Evolutionary conservation across 1,284 basidiomycete species (phyloP), one percentile per base, ranked within the genome.

Genomic region (Apiotrichum montevideense): DNA sequence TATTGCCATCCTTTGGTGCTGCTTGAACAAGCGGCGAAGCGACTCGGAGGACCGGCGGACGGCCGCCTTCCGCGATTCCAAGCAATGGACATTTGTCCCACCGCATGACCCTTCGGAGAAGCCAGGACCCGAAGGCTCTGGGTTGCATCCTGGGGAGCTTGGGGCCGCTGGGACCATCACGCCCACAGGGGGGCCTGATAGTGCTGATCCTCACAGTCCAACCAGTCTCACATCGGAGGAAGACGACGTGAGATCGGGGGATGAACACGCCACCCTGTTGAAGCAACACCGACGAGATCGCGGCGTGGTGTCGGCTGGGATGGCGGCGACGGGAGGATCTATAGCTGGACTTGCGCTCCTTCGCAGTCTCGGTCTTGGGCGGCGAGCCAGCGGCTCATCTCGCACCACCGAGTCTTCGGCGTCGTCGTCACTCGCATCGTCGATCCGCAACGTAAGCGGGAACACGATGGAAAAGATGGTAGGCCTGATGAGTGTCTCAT

Each of bases 381-480:
- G 46, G 2, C 13, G 47, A 39, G 8, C 10, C 14, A 51, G 50
- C 33, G 33, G 52, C 2, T 47, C 51, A 6, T 54, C 54, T 13
- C 14, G 53, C 41, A 45, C 35, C 3, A 35, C 11, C 8, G n/a
- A n/a, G 4, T 47, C 46, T 29, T 32, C 46, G 8, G 10, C 39
- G 7, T 29, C 33, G 21, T 52, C 54, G 14, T 45, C 42, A 2
- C 13, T 34, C 2, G 43, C 29, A 14, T 55, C 56, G 15, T 45
- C 42, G 5, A 32, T 34, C 13, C 60, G 60, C 21, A 62, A 58
- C 43, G 57, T 62, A 6, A 58, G 56, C 39, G 60, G 54, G 1
- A 62, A 58, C 56, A 62, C 60, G 11, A 58, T 62, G 49, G 60
- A 62, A 46, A 56, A 51, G 34, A 54, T 55, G 48, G 42, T 62